These are phyloP conservation scores for Diplodia mutila DNA, from an alignment of 2,329 filamentous ascomycete genomes.

Conservation along the genomic window DNA sequence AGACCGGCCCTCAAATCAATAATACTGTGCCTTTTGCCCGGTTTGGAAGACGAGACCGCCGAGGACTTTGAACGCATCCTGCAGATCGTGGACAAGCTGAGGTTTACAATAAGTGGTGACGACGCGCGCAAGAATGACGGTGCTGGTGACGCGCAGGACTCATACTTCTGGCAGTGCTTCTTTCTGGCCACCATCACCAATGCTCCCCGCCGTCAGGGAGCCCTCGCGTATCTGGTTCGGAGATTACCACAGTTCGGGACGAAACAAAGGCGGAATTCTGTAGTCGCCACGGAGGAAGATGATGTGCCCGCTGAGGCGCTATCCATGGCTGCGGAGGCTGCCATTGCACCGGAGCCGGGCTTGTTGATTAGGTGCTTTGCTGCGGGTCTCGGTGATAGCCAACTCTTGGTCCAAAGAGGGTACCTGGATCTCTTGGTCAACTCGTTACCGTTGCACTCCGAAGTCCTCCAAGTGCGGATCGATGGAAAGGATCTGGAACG, in stretches of 20 bases:
- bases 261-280: slow-evolving; percentile 25
- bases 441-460: slow-evolving; percentile 82
- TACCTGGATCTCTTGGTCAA: slow-evolving; percentile 92
- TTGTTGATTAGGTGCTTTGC: slow-evolving; percentile 89
- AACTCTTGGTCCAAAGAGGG: slow-evolving; percentile 88
- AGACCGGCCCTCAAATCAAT: slow-evolving; percentile 89
- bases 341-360: slow-evolving; percentile 87
- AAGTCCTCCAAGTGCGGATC: slow-evolving; percentile 75
- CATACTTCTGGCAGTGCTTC: slow-evolving; percentile 98
- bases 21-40: slow-evolving; percentile 85
- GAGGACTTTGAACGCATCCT: slow-evolving; percentile 94
- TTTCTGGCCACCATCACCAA: slow-evolving; percentile 93
- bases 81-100: slow-evolving; percentile 74
- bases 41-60: slow-evolving; percentile 92
- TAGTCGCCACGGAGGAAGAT: slow-evolving; percentile 24
- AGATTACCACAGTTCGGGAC: slow-evolving; percentile 70
- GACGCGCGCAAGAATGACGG: slow-evolving; percentile 53
- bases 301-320: slow-evolving; percentile 35
- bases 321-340: slow-evolving; percentile 62
- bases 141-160: slow-evolving; percentile 60
- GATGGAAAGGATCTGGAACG: slow-evolving; percentile 77
- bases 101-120: slow-evolving; percentile 57
- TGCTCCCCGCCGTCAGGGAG: slow-evolving; percentile 79
- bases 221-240: slow-evolving; percentile 81
- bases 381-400: slow-evolving; percentile 82